Percentiles rank a stretch among this genome's conserved stretches.
Evolutionary conservation across 2,329 filamentous ascomycete species (phyloP).

Genomic region (Paecilomyces niveus): DNA sequence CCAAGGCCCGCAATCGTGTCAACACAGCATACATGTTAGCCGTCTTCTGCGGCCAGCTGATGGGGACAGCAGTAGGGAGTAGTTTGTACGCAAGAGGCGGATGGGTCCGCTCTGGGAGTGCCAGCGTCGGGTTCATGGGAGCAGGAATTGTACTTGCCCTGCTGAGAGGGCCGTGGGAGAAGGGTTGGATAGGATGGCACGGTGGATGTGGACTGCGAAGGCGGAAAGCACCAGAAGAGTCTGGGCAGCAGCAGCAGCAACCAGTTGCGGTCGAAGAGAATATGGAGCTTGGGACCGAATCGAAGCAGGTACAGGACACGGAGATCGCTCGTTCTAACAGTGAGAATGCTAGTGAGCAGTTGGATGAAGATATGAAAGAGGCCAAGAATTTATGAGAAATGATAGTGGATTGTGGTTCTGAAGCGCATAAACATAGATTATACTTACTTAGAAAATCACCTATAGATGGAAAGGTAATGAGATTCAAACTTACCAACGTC

Average conservation of each 20-base stretch:
- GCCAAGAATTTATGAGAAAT: background rate
- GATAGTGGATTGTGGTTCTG: background rate
- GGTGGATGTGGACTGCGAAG: conserved; percentile 47
- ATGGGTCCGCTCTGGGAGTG: conserved; percentile 51
- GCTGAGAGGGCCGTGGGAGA: conserved; percentile 49
- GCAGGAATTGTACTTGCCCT: conserved; percentile 42
- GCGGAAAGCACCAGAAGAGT: conserved; percentile 1
- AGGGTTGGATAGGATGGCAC: conserved; percentile 54
- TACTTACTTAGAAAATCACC: background rate
- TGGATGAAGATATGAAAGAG: background rate
- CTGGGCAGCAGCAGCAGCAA: background rate
- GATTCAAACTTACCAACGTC: background rate
- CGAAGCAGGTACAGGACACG: background rate
- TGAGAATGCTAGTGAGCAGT: background rate
- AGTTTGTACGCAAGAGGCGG: conserved; percentile 49
- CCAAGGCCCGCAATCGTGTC: conserved; percentile 64
- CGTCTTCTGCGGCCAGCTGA: conserved; percentile 68
- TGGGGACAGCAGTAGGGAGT: conserved; percentile 57
- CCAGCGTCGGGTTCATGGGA: conserved; percentile 49
- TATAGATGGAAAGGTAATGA: background rate
- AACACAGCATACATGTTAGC: conserved; percentile 79
- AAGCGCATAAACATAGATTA: background rate
- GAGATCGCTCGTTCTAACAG: background rate
- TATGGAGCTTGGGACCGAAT: background rate
- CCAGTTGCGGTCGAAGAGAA: background rate